These are phyloP conservation scores for Trapa incisa DNA, from an alignment of 345 rosid species.

Conservation along the genomic window DNA sequence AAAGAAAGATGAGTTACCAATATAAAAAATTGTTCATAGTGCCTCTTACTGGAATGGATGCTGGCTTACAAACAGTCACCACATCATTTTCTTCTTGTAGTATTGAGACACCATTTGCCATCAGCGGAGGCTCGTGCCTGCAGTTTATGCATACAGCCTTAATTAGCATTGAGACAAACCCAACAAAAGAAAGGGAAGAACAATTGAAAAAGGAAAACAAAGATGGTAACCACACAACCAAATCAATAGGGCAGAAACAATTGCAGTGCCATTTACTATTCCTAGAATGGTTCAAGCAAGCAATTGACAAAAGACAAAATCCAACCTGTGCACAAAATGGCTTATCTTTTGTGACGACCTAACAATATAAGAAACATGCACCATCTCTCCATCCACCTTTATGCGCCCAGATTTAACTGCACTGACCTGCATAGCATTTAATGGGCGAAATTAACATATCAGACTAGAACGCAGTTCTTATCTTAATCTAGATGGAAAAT, in stretches of 20 bases:
- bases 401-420: slow-evolving; percentile 81
- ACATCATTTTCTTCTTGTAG: slow-evolving; percentile 67
- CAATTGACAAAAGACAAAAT: not conserved
- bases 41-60: slow-evolving; percentile 61
- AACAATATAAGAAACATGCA: slow-evolving; percentile 63
- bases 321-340: slow-evolving; percentile 79
- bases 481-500: too few species aligned
- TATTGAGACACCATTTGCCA: slow-evolving; percentile 43
- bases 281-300: not conserved
- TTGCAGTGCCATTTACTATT: not conserved
- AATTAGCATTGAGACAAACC: not conserved
- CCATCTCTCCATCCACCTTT: slow-evolving; percentile 67
- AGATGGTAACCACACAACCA: not conserved
- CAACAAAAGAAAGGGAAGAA: not conserved
- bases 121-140: slow-evolving; percentile 91
- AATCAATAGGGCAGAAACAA: not conserved
- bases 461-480: not conserved
- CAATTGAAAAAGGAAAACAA: not conserved
- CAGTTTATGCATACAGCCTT: slow-evolving; percentile 12
- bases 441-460: not conserved
- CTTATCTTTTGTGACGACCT: slow-evolving; percentile 74
- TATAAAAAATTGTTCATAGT: not conserved
- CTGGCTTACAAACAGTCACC: slow-evolving; percentile 72
- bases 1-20: not conserved
- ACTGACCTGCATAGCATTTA: slow-evolving; percentile 32